phyloP scores from a whole-genome alignment of 352 stramenopile species.

The Globisporangium cystogenes region DNA sequence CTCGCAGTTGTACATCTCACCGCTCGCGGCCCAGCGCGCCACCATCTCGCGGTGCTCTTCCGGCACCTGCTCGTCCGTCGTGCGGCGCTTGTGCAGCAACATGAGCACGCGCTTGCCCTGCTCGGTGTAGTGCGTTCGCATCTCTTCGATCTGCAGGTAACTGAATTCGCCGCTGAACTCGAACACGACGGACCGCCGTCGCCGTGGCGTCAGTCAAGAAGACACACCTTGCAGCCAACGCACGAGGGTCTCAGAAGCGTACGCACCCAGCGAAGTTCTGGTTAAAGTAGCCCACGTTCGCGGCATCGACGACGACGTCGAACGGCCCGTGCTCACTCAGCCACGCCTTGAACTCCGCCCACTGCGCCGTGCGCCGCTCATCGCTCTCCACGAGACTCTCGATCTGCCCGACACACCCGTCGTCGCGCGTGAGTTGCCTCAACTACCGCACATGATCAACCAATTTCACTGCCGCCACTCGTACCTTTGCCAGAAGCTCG shows the following conservation, averaged over 20 bases:
- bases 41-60: conserved; percentile 65
- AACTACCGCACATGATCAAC: neutral
- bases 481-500: conserved; percentile 63
- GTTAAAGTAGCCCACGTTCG: conserved; percentile 98
- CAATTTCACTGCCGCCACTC: neutral
- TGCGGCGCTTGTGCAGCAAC: conserved; percentile 95
- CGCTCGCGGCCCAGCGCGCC: conserved; percentile 58
- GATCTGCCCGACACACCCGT: conserved; percentile 26
- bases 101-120: conserved; percentile 89
- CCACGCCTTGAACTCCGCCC: conserved; percentile 81
- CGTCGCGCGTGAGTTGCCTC: neutral
- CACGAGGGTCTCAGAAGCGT: too few species aligned
- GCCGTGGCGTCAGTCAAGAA: conserved; percentile 10
- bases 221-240: neutral
- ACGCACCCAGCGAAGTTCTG: conserved; percentile 92
- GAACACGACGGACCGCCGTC: neutral
- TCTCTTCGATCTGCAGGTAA: conserved; percentile 94
- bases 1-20: conserved; percentile 91
- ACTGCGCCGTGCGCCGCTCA: conserved; percentile 65
- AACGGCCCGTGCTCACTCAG: conserved; percentile 66
- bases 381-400: conserved; percentile 75
- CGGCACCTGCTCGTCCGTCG: conserved; percentile 84
- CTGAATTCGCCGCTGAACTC: conserved; percentile 83
- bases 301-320: conserved; percentile 95
- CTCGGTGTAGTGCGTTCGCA: conserved; percentile 89